Conservation (phyloP, 2,329 filamentous ascomycete genomes). For the Coniochaeta pulveracea region DNA sequence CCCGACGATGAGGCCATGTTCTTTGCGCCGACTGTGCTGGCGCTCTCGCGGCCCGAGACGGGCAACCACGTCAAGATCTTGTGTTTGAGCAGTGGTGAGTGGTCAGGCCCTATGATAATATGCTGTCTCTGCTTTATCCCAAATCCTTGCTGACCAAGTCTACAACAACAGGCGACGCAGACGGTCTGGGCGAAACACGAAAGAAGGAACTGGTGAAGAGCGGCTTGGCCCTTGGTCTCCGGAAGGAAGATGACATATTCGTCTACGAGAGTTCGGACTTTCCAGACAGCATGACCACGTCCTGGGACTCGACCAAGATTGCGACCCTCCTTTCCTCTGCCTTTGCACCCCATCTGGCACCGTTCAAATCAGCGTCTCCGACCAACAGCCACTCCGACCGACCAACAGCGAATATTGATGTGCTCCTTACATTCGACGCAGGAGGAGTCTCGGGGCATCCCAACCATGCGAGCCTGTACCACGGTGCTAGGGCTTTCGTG, state of each 20-base stretch:
- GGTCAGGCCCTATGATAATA: slow-evolving; percentile 1
- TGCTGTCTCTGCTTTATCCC: background rate
- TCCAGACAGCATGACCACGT: slow-evolving; percentile 75
- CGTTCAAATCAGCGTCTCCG: slow-evolving; percentile 17
- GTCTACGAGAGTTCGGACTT: slow-evolving; percentile 78
- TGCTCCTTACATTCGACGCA: slow-evolving; percentile 83
- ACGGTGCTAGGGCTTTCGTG: slow-evolving; percentile 68
- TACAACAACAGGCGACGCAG: slow-evolving; percentile 55
- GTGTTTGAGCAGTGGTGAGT: slow-evolving; percentile 71
- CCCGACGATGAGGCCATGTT: slow-evolving; percentile 99
- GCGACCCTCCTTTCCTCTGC: slow-evolving; percentile 57
- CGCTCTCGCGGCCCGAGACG: slow-evolving; percentile 66
- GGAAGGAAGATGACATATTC: slow-evolving; percentile 66
- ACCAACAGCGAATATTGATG: slow-evolving; percentile 54
- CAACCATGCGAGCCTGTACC: slow-evolving; percentile 84
- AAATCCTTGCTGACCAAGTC: slow-evolving; percentile 1
- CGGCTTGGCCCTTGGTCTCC: slow-evolving; percentile 64
- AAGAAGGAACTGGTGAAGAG: slow-evolving; percentile 77
- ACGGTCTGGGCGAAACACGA: slow-evolving; percentile 73
- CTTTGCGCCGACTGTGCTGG: slow-evolving; percentile 79
- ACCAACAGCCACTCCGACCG: slow-evolving; percentile 16
- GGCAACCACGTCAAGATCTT: slow-evolving; percentile 92
- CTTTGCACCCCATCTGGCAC: slow-evolving; percentile 56
- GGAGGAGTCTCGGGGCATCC: slow-evolving; percentile 76
- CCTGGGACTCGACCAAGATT: slow-evolving; percentile 65